Conservation (phyloP, 2,329 filamentous ascomycete species). For the Colletotrichum zoysiae region DNA sequence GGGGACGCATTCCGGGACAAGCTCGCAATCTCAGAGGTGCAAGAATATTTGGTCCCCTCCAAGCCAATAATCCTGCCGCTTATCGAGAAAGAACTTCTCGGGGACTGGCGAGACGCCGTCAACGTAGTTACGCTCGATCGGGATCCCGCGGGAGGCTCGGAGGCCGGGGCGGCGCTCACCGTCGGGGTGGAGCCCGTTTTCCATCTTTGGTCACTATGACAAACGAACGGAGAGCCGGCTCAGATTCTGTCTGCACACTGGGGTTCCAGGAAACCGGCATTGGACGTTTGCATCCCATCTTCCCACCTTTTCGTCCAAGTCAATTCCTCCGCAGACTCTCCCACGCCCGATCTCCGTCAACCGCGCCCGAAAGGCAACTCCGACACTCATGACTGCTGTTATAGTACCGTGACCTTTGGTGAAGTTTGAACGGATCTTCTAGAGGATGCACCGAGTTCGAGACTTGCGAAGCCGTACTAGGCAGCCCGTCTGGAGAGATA, state of each 20-base stretch:
- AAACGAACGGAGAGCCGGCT: too few species aligned
- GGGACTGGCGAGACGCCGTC: too few species aligned
- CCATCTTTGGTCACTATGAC: not conserved
- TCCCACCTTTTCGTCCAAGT: not conserved
- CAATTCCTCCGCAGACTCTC: not conserved
- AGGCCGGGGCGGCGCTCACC: not conserved
- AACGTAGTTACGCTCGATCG: not conserved
- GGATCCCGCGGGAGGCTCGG: not conserved
- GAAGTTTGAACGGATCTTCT: conserved; percentile 34
- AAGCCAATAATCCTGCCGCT: too few species aligned
- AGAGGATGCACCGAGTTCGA: conserved; percentile 23
- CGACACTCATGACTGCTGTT: conserved; percentile 29
- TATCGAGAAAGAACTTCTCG: too few species aligned
- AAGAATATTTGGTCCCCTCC: not conserved
- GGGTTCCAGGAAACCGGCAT: not conserved
- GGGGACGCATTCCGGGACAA: too few species aligned
- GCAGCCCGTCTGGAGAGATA: too few species aligned
- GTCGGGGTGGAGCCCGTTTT: not conserved
- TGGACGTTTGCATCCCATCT: not conserved
- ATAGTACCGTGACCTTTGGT: conserved; percentile 13
- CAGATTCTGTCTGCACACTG: not conserved
- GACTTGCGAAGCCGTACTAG: too few species aligned
- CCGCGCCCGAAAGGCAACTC: conserved; percentile 26
- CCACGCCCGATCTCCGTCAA: not conserved
- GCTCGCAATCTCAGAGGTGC: not conserved